Conservation (phyloP, 2,329 filamentous ascomycete species). For the Xylariomycetidae sp. region DNA sequence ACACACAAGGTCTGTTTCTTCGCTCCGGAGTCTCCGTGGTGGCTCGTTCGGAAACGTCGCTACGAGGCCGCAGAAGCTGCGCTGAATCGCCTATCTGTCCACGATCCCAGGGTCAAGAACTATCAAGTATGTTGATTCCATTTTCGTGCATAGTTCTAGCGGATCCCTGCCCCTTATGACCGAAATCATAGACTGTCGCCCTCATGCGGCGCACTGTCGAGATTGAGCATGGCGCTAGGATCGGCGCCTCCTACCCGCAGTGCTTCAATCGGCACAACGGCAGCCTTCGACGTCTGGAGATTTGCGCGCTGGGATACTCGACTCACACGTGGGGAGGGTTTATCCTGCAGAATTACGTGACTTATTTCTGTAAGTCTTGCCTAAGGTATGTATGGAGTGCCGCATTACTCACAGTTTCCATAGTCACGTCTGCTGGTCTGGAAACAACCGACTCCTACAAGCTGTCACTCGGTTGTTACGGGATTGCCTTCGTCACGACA, state of each 20-base stretch:
- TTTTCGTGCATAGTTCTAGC: too few species aligned
- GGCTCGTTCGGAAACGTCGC: constrained; percentile 26
- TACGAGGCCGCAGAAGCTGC: constrained; percentile 24
- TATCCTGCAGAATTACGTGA: constrained; percentile 23
- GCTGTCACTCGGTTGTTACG: not conserved
- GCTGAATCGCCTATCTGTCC: constrained; percentile 20
- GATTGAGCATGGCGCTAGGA: constrained; percentile 24
- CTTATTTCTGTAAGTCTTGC: too few species aligned
- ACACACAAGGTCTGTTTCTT: too few species aligned
- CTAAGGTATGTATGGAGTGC: too few species aligned
- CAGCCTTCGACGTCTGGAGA: constrained; percentile 27
- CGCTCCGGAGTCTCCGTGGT: constrained; percentile 19
- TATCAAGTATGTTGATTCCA: too few species aligned
- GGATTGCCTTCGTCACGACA: not conserved
- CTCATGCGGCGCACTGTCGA: constrained; percentile 34
- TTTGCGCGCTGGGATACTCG: constrained; percentile 20
- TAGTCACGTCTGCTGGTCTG: constrained; percentile 22
- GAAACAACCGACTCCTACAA: constrained; percentile 13
- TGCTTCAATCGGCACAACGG: constrained; percentile 32
- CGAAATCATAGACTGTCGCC: constrained; percentile 29
- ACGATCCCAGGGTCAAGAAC: constrained; percentile 12
- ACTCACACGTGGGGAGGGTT: constrained; percentile 15
- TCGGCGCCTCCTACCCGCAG: constrained; percentile 29
- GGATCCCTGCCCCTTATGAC: too few species aligned
- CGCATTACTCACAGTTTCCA: too few species aligned